Percentiles rank a stretch among this genome's conserved stretches.
Evolutionary conservation across 768 basidiomycete genomes (phyloP).

Genomic region (Neoboletus brunneissimus): DNA sequence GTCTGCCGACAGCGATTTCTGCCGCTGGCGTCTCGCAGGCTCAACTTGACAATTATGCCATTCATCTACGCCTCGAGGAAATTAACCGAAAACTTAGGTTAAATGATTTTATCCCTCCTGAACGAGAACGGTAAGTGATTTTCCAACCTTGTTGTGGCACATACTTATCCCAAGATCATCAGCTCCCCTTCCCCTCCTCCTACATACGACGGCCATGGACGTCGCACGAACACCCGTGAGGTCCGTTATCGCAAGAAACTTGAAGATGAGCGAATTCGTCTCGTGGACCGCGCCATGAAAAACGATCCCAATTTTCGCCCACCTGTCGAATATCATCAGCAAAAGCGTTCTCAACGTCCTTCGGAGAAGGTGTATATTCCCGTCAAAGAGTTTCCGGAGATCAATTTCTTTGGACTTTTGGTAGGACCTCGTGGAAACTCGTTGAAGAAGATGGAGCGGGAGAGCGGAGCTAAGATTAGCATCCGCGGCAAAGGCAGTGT

Average conservation of each 20-base stretch:
- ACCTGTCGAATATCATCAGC: constrained; percentile 93
- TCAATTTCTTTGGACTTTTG: constrained; percentile 98
- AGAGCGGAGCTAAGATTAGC: constrained; percentile 97
- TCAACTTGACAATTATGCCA: constrained; percentile 97
- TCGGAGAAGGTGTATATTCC: constrained; percentile 99
- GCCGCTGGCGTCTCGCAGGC: constrained; percentile 91
- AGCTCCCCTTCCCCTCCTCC: constrained; percentile 97
- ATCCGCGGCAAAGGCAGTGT: constrained; percentile 98
- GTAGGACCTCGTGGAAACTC: constrained; percentile 99
- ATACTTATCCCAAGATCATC: constrained; percentile 15
- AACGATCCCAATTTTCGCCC: constrained; percentile 98
- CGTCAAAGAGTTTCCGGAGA: constrained; percentile 99
- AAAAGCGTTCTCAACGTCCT: constrained; percentile 89
- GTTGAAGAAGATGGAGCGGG: constrained; percentile 98
- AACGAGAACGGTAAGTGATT: constrained; percentile 71
- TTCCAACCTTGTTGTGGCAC: neutral
- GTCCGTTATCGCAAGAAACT: constrained; percentile 96
- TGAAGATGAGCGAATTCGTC: constrained; percentile 86
- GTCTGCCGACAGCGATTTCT: constrained; percentile 90
- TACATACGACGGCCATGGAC: constrained; percentile 95
- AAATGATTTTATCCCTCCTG: constrained; percentile 95
- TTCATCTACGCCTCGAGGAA: constrained; percentile 93
- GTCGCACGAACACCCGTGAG: constrained; percentile 97
- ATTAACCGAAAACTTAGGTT: constrained; percentile 92
- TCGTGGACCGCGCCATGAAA: constrained; percentile 96